Percentiles rank a stretch among this genome's conserved stretches.
Evolutionary conservation across 2,329 filamentous ascomycete species (phyloP).

Genomic region (Raffaelea albimanens): DNA sequence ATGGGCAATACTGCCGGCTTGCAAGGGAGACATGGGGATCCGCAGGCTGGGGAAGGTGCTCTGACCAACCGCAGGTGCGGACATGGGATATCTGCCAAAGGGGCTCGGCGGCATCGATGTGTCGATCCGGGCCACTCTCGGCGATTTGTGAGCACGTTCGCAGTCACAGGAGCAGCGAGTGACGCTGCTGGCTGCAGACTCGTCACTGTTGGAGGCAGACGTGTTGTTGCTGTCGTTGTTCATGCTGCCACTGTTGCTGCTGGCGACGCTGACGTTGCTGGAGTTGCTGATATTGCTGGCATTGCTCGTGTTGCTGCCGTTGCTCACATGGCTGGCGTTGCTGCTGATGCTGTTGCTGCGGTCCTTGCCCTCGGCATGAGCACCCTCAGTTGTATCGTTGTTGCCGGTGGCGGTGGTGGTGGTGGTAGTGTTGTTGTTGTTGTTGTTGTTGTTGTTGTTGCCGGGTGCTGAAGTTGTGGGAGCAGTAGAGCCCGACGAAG

Average conservation of each 20-base stretch:
- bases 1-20: slow-evolving; percentile 37
- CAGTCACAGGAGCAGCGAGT: slow-evolving; percentile 49
- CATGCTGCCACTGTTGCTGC: slow-evolving; percentile 15
- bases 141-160: slow-evolving; percentile 40
- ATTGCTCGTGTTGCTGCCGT: slow-evolving; percentile 23
- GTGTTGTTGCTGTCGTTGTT: slow-evolving; percentile 31
- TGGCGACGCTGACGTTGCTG: slow-evolving; percentile 20
- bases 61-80: slow-evolving; percentile 50
- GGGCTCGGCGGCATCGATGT: slow-evolving; percentile 37
- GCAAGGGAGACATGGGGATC: slow-evolving; percentile 66
- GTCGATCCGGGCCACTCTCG: slow-evolving; percentile 27
- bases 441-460: background rate
- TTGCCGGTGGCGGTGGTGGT: too few relatives aligned
- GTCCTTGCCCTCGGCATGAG: slow-evolving; percentile 35
- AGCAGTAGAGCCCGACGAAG: too few relatives aligned
- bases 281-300: slow-evolving; percentile 33
- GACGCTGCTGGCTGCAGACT: slow-evolving; percentile 45
- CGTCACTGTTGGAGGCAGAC: slow-evolving; percentile 36
- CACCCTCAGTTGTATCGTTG: too few relatives aligned
- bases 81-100: slow-evolving; percentile 44
- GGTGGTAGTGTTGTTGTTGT: slow-evolving; percentile 6
- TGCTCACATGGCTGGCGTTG: background rate
- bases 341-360: slow-evolving; percentile 24
- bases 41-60: slow-evolving; percentile 57
- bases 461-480: too few relatives aligned